These are phyloP conservation scores for Sugiyamaella boreocaroliniensis DNA, from an alignment of 805 yeast genomes.

Conservation along the genomic window DNA sequence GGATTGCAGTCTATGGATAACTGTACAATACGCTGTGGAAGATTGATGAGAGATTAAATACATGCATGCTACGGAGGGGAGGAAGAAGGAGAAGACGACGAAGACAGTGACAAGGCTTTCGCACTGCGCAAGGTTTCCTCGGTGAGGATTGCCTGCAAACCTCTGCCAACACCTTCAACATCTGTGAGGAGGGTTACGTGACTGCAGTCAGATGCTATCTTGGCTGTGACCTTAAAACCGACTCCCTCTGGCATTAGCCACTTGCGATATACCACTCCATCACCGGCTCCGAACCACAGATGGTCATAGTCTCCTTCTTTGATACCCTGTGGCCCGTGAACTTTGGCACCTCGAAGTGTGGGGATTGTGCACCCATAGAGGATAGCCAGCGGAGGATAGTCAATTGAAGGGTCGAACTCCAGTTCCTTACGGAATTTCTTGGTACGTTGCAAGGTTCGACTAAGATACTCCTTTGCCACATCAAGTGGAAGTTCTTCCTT, in stretches of 20 bases:
- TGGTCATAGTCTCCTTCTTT: slow-evolving; percentile 65
- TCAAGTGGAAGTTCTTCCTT: slow-evolving; percentile 26
- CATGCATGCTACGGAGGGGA: not conserved
- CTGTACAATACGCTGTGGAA: slow-evolving; percentile 47
- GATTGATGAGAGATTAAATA: not conserved
- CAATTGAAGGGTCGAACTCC: slow-evolving; percentile 43
- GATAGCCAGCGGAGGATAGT: slow-evolving; percentile 77
- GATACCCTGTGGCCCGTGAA: slow-evolving; percentile 54
- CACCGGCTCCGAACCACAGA: slow-evolving; percentile 83
- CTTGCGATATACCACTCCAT: slow-evolving; percentile 81
- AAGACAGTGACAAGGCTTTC: not conserved
- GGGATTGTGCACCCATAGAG: slow-evolving; percentile 81
- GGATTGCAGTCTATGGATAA: slow-evolving; percentile 82
- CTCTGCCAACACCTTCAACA: slow-evolving; percentile 61
- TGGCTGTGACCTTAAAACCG: slow-evolving; percentile 68
- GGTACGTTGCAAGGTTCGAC: slow-evolving; percentile 53
- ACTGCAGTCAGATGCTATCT: slow-evolving; percentile 57
- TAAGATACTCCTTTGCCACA: slow-evolving; percentile 59
- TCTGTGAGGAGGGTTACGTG: slow-evolving; percentile 80
- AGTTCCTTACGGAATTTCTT: slow-evolving; percentile 52
- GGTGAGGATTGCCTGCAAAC: slow-evolving; percentile 54
- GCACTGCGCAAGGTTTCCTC: slow-evolving; percentile 22
- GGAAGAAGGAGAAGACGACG: not conserved
- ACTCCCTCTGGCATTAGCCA: slow-evolving; percentile 73
- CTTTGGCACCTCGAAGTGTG: slow-evolving; percentile 74